Conservation (phyloP, 257 asterid genomes). For the Gentiana macrophylla region DNA sequence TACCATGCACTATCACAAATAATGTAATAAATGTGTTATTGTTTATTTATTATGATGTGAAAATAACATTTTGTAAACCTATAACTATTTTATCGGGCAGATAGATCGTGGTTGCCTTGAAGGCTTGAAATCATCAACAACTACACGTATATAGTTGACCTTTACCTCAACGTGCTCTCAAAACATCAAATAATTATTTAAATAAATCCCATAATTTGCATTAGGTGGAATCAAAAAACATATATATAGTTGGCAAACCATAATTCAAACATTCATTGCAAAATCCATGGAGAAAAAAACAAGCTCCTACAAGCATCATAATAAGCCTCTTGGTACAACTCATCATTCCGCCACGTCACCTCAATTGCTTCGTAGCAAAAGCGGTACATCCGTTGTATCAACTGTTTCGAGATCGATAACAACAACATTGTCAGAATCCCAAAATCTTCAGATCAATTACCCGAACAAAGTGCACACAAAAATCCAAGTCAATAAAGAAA, state of each 20-base stretch:
- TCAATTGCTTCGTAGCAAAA: slow-evolving; percentile 13
- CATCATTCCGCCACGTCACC: neutral
- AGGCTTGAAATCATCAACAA: slow-evolving; percentile 1
- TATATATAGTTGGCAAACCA: too few relatives aligned
- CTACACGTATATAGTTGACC: neutral
- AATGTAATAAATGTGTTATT: neutral
- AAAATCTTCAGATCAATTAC: neutral
- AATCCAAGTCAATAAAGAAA: slow-evolving; percentile 19
- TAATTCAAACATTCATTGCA: too few relatives aligned
- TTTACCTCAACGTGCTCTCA: slow-evolving; percentile 16
- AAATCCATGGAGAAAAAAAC: slow-evolving; percentile 11
- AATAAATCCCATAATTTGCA: neutral
- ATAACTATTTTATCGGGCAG: neutral
- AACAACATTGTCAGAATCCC: too few relatives aligned
- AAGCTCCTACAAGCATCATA: slow-evolving; percentile 3
- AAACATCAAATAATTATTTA: neutral
- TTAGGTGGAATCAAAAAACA: too few relatives aligned
- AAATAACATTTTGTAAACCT: too few relatives aligned
- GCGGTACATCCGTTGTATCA: slow-evolving; percentile 1
- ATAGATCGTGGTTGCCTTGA: slow-evolving; percentile 10
- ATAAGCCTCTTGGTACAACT: slow-evolving; percentile 4
- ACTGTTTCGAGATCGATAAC: slow-evolving; percentile 8
- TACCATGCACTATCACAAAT: neutral
- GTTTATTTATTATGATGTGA: neutral
- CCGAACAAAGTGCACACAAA: neutral